These are phyloP conservation scores for Aspergillus candidus DNA, from an alignment of 2,329 filamentous ascomycete species.

Conservation along the genomic window DNA sequence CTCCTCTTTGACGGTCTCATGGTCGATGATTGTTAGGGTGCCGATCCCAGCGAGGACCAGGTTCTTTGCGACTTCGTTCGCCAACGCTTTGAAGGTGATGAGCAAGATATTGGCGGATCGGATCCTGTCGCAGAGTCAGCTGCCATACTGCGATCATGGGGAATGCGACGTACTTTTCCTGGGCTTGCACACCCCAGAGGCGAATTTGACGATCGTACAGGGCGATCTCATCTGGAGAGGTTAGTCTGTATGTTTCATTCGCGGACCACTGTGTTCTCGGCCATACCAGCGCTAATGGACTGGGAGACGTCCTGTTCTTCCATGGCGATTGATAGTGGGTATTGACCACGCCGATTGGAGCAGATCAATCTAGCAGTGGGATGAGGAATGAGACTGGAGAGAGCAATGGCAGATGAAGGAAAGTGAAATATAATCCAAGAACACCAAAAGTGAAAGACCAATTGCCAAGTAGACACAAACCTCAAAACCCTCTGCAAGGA, in stretches of 20 bases:
- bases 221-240: conserved; percentile 74
- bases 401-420: too few relatives aligned
- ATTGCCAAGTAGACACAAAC: too few relatives aligned
- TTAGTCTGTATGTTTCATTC: conserved; percentile 1
- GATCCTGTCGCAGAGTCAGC: conserved; percentile 50
- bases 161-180: conserved; percentile 54
- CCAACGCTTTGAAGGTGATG: conserved; percentile 78
- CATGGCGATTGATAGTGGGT: conserved; percentile 14
- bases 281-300: conserved; percentile 31
- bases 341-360: too few relatives aligned
- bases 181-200: conserved; percentile 92
- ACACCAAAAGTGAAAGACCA: too few relatives aligned
- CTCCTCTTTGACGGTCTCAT: conserved; percentile 65
- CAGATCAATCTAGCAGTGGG: too few relatives aligned
- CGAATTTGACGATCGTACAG: conserved; percentile 96
- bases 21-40: conserved; percentile 82
- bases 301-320: conserved; percentile 17
- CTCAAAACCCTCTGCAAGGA: too few relatives aligned
- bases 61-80: conserved; percentile 95
- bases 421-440: too few relatives aligned
- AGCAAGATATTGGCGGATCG: conserved; percentile 84
- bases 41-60: conserved; percentile 89
- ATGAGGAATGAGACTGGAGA: too few relatives aligned
- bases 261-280: not conserved
- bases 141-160: too few relatives aligned